Evolutionary conservation across 352 stramenopile genomes (phyloP).

Genomic region (Pythium phragmitis): DNA sequence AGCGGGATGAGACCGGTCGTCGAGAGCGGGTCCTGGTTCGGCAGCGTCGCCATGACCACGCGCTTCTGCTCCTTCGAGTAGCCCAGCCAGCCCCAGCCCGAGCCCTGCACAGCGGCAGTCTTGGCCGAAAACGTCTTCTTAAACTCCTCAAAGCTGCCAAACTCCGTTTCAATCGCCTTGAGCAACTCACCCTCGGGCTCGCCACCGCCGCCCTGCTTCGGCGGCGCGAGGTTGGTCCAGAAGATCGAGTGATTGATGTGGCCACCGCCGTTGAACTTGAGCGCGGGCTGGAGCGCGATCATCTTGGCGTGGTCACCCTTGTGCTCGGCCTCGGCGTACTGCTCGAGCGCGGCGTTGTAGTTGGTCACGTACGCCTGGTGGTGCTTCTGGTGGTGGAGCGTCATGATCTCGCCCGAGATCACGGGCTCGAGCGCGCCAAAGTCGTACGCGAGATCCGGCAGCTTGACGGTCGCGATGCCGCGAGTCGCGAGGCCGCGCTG

Average conservation of each 20-base stretch:
- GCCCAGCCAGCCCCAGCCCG: conserved; percentile 98
- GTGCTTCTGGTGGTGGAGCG: conserved; percentile 97
- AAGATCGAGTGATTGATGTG: conserved; percentile 99
- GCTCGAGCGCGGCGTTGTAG: conserved; percentile 93
- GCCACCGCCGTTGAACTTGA: conserved; percentile 98
- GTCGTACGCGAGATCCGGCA: conserved; percentile 87
- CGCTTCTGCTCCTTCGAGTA: conserved; percentile 85
- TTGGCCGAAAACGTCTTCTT: conserved; percentile 87
- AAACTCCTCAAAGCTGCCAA: conserved; percentile 92
- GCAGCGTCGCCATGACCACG: conserved; percentile 88
- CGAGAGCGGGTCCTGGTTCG: conserved; percentile 96
- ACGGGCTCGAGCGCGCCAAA: conserved; percentile 86
- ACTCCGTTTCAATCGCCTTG: conserved; percentile 90
- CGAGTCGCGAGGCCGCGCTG: conserved; percentile 29
- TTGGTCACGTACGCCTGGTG: conserved; percentile 97
- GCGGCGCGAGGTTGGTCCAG: conserved; percentile 95
- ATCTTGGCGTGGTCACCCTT: conserved; percentile 90
- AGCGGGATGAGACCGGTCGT: conserved; percentile 96
- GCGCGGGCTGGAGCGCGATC: conserved; percentile 88
- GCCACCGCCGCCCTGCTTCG: conserved; percentile 71
- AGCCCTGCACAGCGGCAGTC: conserved; percentile 94
- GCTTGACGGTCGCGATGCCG: conserved; percentile 64
- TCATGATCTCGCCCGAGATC: conserved; percentile 90
- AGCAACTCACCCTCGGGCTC: conserved; percentile 83
- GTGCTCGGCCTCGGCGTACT: conserved; percentile 89